Conservation (phyloP, 768 basidiomycete species). For the Russula virescens region DNA sequence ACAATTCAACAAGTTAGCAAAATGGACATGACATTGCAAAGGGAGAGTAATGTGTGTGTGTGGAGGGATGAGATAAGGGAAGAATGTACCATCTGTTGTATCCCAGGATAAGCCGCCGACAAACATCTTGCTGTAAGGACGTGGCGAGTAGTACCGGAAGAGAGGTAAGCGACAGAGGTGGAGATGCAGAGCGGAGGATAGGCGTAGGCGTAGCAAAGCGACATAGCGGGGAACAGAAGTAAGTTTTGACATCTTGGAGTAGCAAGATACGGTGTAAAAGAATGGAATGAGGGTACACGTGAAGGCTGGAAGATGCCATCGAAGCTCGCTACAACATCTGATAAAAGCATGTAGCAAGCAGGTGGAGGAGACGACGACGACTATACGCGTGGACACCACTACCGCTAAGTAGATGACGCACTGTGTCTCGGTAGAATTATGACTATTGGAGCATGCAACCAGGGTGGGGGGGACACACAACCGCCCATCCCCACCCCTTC, state of each 20-base stretch:
- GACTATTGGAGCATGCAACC: not conserved
- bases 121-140: conserved; percentile 90
- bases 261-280: conserved; percentile 21
- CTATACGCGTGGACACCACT: conserved; percentile 8
- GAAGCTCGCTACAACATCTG: conserved; percentile 22
- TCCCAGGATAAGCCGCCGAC: conserved; percentile 99
- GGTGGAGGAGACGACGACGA: conserved; percentile 3
- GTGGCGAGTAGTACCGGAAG: conserved; percentile 21
- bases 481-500: no score
- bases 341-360: conserved; percentile 22
- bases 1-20: conserved; percentile 41
- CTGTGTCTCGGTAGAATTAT: not conserved
- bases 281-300: conserved; percentile 11
- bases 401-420: conserved; percentile 21
- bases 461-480: not conserved
- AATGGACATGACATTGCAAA: conserved; percentile 30
- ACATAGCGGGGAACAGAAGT: conserved; percentile 23
- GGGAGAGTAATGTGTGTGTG: not conserved
- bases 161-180: conserved; percentile 20
- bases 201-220: conserved; percentile 22
- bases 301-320: conserved; percentile 5
- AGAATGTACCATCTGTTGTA: conserved; percentile 89
- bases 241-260: conserved; percentile 22
- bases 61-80: conserved; percentile 30
- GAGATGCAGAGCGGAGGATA: conserved; percentile 22